Conservation (phyloP, 805 yeast species). For the Scheffersomyces amazonensis region DNA sequence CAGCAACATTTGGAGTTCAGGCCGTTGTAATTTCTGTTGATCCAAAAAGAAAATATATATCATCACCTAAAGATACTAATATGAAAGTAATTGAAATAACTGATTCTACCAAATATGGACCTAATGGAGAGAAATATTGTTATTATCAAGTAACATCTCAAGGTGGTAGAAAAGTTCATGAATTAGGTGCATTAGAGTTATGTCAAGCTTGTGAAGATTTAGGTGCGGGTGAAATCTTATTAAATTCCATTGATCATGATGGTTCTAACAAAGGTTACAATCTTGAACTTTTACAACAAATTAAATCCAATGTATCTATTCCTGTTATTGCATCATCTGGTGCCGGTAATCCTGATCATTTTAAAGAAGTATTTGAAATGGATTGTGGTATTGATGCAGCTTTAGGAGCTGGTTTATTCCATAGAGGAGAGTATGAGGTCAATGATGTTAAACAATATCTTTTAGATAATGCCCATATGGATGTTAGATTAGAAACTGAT, state of each 20-base stretch:
- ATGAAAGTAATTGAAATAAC: constrained; percentile 65
- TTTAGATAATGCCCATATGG: constrained; percentile 50
- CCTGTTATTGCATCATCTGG: constrained; percentile 99
- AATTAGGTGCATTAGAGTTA: constrained; percentile 87
- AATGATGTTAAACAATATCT: constrained; percentile 74
- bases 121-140: constrained; percentile 84
- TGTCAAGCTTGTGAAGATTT: constrained; percentile 84
- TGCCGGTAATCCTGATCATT: constrained; percentile 92
- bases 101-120: constrained; percentile 55
- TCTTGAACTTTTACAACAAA: constrained; percentile 75
- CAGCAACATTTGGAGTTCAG: constrained; percentile 89
- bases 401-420: constrained; percentile 98
- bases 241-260: constrained; percentile 95
- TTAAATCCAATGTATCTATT: constrained; percentile 71
- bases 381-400: constrained; percentile 92
- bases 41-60: constrained; percentile 85
- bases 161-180: constrained; percentile 89
- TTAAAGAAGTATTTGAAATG: constrained; percentile 74
- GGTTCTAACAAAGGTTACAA: constrained; percentile 96
- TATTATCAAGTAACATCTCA: constrained; percentile 96
- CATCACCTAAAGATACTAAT: constrained; percentile 52
- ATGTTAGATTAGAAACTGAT: constrained; percentile 64
- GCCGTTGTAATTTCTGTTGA: constrained; percentile 99
- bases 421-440: constrained; percentile 89
- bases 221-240: constrained; percentile 94